Conservation (phyloP, 2,329 filamentous ascomycete species). For the Boeremia lycopersici region DNA sequence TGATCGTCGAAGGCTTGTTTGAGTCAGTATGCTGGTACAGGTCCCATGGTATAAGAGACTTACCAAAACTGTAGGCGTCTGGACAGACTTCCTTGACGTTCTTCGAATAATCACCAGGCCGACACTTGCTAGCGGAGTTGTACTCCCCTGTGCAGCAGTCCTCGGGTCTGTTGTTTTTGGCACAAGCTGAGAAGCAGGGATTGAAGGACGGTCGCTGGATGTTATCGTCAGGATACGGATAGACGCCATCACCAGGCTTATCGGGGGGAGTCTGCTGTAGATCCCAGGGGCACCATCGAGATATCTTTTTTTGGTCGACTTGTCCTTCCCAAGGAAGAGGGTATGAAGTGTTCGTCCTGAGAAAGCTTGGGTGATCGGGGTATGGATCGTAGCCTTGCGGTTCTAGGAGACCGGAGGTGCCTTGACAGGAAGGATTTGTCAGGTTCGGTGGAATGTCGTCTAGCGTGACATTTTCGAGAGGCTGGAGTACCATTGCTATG, state of each 20-base stretch:
- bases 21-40: background rate
- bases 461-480: slow-evolving; percentile 65
- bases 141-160: slow-evolving; percentile 80
- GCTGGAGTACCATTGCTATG: slow-evolving; percentile 61
- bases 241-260: slow-evolving; percentile 76
- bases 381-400: slow-evolving; percentile 55
- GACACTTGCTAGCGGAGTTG: slow-evolving; percentile 67
- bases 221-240: slow-evolving; percentile 79
- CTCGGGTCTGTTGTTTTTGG: slow-evolving; percentile 67
- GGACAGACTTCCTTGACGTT: slow-evolving; percentile 77
- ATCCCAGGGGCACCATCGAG: slow-evolving; percentile 81
- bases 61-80: slow-evolving; percentile 81
- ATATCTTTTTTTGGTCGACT: slow-evolving; percentile 63
- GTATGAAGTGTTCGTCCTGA: slow-evolving; percentile 68
- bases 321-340: slow-evolving; percentile 70
- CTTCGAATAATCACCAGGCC: slow-evolving; percentile 70
- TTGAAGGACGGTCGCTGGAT: slow-evolving; percentile 74
- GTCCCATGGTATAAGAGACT: slow-evolving; percentile 44
- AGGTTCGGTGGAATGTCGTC: slow-evolving; percentile 73
- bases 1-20: slow-evolving; percentile 61
- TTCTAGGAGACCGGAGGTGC: slow-evolving; percentile 66
- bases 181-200: slow-evolving; percentile 78
- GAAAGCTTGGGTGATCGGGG: slow-evolving; percentile 56
- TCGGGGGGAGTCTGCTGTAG: slow-evolving; percentile 71
- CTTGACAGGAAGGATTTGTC: slow-evolving; percentile 78